Conservation (phyloP, 495 filamentous ascomycete genomes). For the Melanomma pulvis-pyrius region DNA sequence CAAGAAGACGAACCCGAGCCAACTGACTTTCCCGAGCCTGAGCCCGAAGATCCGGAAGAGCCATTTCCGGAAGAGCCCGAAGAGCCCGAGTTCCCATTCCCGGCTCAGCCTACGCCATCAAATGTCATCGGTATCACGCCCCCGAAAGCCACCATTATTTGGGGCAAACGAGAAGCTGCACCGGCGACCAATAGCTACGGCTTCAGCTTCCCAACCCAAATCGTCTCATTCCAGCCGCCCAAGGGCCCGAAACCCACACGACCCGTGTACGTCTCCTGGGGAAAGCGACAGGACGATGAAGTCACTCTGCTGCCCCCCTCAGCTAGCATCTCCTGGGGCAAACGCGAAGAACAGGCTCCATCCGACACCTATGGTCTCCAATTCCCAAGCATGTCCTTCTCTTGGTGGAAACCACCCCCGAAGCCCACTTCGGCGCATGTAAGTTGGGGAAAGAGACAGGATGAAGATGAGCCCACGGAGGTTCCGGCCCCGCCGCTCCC, state of each 20-base stretch:
- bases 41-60: constrained; percentile 12
- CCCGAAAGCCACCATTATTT: constrained; percentile 16
- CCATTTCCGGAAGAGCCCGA: constrained; percentile 9
- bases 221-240: neutral
- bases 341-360: neutral
- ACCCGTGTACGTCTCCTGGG: neutral
- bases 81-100: neutral
- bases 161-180: constrained; percentile 14
- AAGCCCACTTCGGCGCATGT: constrained; percentile 1
- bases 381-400: constrained; percentile 2
- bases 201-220: neutral
- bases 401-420: constrained; percentile 15
- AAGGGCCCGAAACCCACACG: neutral
- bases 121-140: constrained; percentile 15
- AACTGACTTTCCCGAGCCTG: neutral
- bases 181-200: too few relatives aligned
- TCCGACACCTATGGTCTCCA: constrained; percentile 8
- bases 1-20: neutral
- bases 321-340: constrained; percentile 9
- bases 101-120: neutral
- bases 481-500: neutral
- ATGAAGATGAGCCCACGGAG: constrained; percentile 7
- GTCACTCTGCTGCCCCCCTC: neutral
- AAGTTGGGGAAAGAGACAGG: constrained; percentile 6
- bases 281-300: constrained; percentile 11